phyloP scores from a whole-genome alignment of 1,139 yeast species.

The Pneumocystis canis region DNA sequence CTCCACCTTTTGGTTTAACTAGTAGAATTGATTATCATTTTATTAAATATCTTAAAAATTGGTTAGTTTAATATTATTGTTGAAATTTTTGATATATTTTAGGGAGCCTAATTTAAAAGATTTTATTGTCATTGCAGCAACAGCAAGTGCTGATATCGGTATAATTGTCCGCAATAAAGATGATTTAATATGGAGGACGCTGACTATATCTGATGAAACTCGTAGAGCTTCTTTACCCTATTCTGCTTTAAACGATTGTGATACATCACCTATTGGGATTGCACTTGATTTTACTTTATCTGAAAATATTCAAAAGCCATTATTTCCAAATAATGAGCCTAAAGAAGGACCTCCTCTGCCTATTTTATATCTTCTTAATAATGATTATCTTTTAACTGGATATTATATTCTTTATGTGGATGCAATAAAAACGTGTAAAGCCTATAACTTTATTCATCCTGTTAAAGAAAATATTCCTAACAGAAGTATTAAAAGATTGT shows the following conservation, averaged over 20 bases:
- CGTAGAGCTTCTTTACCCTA: constrained; percentile 6
- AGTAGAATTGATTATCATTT: not conserved
- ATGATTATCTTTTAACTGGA: constrained; percentile 3
- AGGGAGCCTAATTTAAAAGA: constrained; percentile 2
- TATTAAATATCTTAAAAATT: not conserved
- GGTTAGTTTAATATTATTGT: not conserved
- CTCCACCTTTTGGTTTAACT: constrained; percentile 1
- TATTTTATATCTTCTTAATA: constrained; percentile 5
- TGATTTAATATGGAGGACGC: constrained; percentile 3
- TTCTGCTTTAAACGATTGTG: constrained; percentile 3
- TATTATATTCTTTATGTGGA: constrained; percentile 5
- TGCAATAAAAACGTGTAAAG: not conserved
- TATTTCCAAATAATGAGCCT: constrained; percentile 3
- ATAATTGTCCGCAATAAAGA: constrained; percentile 1
- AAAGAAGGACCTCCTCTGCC: constrained; percentile 2
- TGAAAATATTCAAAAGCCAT: constrained; percentile 3
- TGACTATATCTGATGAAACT: constrained; percentile 7
- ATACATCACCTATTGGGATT: constrained; percentile 6
- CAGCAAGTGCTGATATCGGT: constrained; percentile 7
- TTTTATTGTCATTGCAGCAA: constrained; percentile 5
- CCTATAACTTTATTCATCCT: not conserved
- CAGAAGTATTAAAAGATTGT: not conserved
- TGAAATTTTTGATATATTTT: not conserved
- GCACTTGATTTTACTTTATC: constrained; percentile 2
- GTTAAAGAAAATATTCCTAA: not conserved